Evolutionary conservation across 2,329 filamentous ascomycete species (phyloP).

Genomic region (Teratosphaeria zuluensis): DNA sequence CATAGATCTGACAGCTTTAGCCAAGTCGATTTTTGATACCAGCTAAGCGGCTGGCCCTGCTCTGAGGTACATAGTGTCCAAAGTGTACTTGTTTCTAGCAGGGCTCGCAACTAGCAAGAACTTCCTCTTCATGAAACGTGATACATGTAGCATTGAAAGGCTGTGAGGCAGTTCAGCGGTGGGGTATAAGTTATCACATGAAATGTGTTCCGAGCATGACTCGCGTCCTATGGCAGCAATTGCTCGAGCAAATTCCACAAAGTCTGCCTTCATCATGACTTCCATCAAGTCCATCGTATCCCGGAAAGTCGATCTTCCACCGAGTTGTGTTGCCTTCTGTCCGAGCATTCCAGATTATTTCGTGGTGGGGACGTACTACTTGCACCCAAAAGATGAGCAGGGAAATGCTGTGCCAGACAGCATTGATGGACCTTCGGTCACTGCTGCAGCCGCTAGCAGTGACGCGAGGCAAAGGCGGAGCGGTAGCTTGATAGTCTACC

Average conservation of each 20-base stretch:
- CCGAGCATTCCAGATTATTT: conserved; percentile 54
- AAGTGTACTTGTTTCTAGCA: not conserved
- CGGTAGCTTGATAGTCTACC: conserved; percentile 63
- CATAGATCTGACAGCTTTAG: not conserved
- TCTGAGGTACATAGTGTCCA: not conserved
- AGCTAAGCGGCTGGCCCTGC: not conserved
- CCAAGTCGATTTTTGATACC: not conserved
- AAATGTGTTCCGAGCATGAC: not conserved
- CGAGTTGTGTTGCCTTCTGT: conserved; percentile 70
- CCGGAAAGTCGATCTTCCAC: conserved; percentile 54
- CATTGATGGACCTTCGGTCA: not conserved
- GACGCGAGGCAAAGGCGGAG: conserved; percentile 40
- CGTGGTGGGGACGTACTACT: conserved; percentile 74
- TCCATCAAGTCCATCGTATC: conserved; percentile 37
- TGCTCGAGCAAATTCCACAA: not conserved
- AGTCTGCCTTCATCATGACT: conserved; percentile 9
- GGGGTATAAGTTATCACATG: not conserved
- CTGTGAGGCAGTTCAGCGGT: not conserved
- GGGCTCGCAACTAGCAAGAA: not conserved
- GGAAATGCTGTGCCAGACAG: not conserved
- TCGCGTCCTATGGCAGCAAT: not conserved
- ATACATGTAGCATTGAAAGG: not conserved
- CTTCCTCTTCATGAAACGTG: not conserved
- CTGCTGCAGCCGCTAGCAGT: not conserved
- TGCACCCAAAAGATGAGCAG: conserved; percentile 41